Evolutionary conservation across 192 early-diverging fungal species (phyloP), one percentile per base, ranked within the genome.

Genomic region (Backusella sp.): DNA sequence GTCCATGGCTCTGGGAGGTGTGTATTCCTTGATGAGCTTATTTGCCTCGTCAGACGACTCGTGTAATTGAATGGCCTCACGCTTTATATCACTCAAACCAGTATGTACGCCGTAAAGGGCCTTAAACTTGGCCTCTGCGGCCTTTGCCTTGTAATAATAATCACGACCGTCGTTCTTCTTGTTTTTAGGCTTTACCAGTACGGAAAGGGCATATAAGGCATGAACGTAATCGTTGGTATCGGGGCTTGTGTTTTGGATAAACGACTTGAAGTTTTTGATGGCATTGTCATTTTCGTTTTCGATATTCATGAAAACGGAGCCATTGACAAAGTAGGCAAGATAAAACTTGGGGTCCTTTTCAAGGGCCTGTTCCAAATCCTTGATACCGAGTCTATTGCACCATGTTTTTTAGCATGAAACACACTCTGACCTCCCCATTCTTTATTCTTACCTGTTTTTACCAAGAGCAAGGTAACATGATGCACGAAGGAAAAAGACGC

Each of bases 71-170:
- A 84, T 76, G 3, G 86, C 85, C 30, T 79, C 77, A 17, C 82
- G 82, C 78, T 90, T 90, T 70, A 84, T 80, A 23, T 90, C 86
- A 41, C 82, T 84, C 56, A 86, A 78, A 21, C 82, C 86, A 76
- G 84, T 82, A 32, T 67, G 66, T 7, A 77, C 80, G 12, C 89
- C 87, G 21, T 88, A 90, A 42, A 90, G 77, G 42, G 81, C 77
- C 76, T 85, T 83, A 77, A 88, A 90, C 49, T 83, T 83, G 35
- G 73, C 59, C 53, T 90, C 89, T 30, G 87, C 84, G 23, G 81
- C 78, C 75, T 88, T 85, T n/a, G 83, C 89, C 68, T 80, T 82
- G 49, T 79, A 34, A 72, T 86, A 90, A 72, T 86, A 87, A 21
- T 82, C 78, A 23, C 73, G 73, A 41, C 86, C 83, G 32, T 87